Evolutionary conservation across 352 stramenopile species (phyloP), one percentile per base, ranked within the genome.

Genomic region (Pythium vanterpoolii): DNA sequence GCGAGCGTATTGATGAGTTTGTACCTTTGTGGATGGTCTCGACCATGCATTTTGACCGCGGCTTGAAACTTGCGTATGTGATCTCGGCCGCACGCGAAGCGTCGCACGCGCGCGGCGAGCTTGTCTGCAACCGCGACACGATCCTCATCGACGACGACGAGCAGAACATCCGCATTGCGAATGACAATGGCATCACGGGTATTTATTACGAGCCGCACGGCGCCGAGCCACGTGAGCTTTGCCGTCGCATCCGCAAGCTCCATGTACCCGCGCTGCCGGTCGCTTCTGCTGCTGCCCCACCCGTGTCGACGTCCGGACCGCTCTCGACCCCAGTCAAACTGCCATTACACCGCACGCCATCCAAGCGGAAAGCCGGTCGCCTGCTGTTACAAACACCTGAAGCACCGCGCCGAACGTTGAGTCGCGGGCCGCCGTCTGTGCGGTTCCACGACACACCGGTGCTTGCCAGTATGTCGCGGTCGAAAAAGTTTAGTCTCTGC

Each of bases 111-210:
- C 44, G 49, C 33, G 47, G 27, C 47, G 47, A 77, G 44, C 44
- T 48, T 27, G 66, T 94, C 8, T 55, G 77, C 44, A 91, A 85
- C 49, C 57, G 66, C 1, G 76, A 94, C 55, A 92, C 83, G 13
- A 75, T 92, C 48, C 74, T 94, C 9, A 79, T 94, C 40, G 85
- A 94, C 60, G 85, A 94, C 48, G 84, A 91, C 54, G 72, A 72
- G 11, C 70, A 85, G 39, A 94, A 94, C 52, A 71, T 94, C 31
- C 73, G 76, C 23, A 80, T 90, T 9, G 82, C 83, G 30, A 83
- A 77, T 43, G 80, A 94, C 60, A 84, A 79, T 56, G 85, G 85
- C 60, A 78, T 91, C 30, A 64, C 81, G 1, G 83, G 77, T 33
- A 69, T 94, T 28, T 85, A 79, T 62, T 94, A 89, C 53, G 82